These are phyloP conservation scores for Epichloe gansuensis DNA, from an alignment of 2,329 filamentous ascomycete species.

Conservation along the genomic window DNA sequence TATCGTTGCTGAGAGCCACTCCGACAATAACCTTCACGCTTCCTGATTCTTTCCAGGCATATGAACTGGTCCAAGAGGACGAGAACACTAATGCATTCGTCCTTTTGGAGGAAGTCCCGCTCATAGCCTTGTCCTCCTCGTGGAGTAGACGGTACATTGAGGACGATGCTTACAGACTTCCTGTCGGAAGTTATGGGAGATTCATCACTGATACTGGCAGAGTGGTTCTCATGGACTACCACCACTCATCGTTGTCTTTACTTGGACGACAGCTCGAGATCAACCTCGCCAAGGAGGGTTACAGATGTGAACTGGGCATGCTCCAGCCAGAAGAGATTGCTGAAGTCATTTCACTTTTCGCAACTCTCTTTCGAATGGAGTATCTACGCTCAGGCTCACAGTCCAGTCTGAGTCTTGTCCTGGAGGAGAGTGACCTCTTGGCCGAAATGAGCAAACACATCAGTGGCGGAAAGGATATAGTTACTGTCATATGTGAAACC, in stretches of 20 bases:
- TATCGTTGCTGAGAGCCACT: constrained; percentile 55
- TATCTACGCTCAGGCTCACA: constrained; percentile 23
- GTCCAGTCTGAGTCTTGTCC: constrained; percentile 19
- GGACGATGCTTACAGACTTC: constrained; percentile 48
- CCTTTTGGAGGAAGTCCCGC: constrained; percentile 49
- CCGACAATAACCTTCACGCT: constrained; percentile 67
- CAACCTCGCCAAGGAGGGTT: constrained; percentile 45
- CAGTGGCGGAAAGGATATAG: constrained; percentile 56
- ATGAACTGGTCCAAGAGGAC: constrained; percentile 71
- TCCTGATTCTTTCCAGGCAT: constrained; percentile 59
- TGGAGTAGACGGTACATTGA: constrained; percentile 32
- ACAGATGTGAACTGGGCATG: constrained; percentile 38
- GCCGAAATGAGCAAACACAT: constrained; percentile 43
- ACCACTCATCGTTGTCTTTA: constrained; percentile 69
- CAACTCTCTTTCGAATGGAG: constrained; percentile 51
- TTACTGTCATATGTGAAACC: constrained; percentile 71
- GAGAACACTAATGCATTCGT: constrained; percentile 72
- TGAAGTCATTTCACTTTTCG: constrained; percentile 63
- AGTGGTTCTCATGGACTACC: constrained; percentile 63
- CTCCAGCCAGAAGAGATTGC: constrained; percentile 51
- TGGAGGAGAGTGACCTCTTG: constrained; percentile 32
- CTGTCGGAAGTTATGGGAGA: constrained; percentile 52
- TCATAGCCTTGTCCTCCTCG: constrained; percentile 42
- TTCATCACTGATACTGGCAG: constrained; percentile 70
- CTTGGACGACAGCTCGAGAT: constrained; percentile 66